Evolutionary conservation across 495 filamentous ascomycete genomes (phyloP), one percentile per base, ranked within the genome.

Genomic region (Penicillium riverlandense): DNA sequence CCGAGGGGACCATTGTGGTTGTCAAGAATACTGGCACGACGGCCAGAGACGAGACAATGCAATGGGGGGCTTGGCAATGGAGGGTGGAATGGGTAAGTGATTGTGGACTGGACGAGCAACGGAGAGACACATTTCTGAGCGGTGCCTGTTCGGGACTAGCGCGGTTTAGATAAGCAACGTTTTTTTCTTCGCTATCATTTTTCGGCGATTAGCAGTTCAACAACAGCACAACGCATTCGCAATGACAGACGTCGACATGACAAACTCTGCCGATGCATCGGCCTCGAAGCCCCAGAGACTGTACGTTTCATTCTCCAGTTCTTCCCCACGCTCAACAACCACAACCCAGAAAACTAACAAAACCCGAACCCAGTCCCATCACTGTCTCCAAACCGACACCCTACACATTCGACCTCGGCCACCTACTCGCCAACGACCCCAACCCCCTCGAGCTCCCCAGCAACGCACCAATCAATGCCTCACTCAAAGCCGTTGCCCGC

Each of bases 341-440:
- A 11, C 14, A 10, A 15, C 11, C 14, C 40, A 22, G 15, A 33
- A 44, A 28, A 45, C 49, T 53, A 57, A 57, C 43, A 44, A 49
- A 36, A 40, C 7, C 35, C 30, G 27, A 32, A 14, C 35, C 31
- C 48, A 77, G 74, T 29, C 64, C 71, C 15, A 75, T 90, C 45
- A 82, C 74, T 8, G 85, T 90, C 64, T 70, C 79, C 27, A 90
- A 90, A 61, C 86, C 88, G 0, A 94, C 80, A 1, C 90, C 88
- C 35, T 91, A 91, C 72, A 88, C 83, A 59, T 95, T 94, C 74
- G 89, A 96, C 67, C 80, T 95, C 10, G 90, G 88, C 50, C 79
- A 91, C 59, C 80, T 96, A 45, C 75, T 90, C 55, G 81, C 76
- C 62, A 78, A 78, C 55, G 89, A 95, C 71, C 77, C 86, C 1